Evolutionary conservation across 495 filamentous ascomycete genomes (phyloP), one percentile per base, ranked within the genome.

Genomic region (Podospora comata): DNA sequence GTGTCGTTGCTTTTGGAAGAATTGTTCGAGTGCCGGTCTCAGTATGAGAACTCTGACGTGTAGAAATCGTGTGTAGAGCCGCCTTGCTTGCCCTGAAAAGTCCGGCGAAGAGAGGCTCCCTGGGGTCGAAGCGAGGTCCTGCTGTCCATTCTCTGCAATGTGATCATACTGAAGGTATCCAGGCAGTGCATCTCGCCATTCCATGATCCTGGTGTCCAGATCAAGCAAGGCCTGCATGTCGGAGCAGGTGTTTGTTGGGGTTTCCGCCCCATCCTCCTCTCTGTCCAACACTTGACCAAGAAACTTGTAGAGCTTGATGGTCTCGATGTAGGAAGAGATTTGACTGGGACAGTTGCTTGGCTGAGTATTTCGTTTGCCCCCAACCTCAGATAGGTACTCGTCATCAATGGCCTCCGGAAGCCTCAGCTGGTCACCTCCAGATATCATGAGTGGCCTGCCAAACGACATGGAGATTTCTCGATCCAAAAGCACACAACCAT

Each of bases 391-490:
- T 0, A 65, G 2, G 39, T 65, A 39, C 62, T 65, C 62, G 62
- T 65, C 62, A 26, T 65, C 62, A 39, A 65, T 65, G 28, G 62
- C 62, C 11, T 65, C 13, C 6, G 62, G 62, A 32, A 65, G 39
- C 19, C 62, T 19, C 19, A 65, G 62, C 28, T 55, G 30, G 15
- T 65, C 62, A 48, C 32, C 44, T 7, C 32, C 44, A 18, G 32
- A 20, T 16, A 65, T 65, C 62, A 65, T 65, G 30, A 65, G 53
- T 19, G 62, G 62, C 39, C 62, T n/a, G 13, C 62, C 62, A 54
- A 65, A 65, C 6, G 62, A 65, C 62, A 65, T 65, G 15, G 62
- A 65, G 19, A 65, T 65, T 30, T 65, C 62, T 3, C 62, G 62
- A 23, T 65, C 62, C 11, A 65, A 34, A 15, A 65, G 34, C 19